phyloP scores from a whole-genome alignment of 2,329 filamentous ascomycete genomes.

The Fusarium beomiforme region DNA sequence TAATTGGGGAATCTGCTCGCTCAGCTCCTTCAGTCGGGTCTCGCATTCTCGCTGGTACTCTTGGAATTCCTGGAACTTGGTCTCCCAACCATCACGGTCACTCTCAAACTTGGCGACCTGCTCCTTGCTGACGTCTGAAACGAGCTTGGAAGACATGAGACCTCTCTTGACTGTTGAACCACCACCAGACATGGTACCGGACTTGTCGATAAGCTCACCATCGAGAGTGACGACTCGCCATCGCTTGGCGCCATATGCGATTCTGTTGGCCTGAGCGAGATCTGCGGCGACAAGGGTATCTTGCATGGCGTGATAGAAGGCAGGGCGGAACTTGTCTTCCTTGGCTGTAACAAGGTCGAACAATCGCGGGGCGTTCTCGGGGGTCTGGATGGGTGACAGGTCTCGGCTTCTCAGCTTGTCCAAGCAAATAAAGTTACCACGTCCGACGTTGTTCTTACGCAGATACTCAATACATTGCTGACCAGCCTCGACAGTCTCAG shows the following conservation, averaged over 20 bases:
- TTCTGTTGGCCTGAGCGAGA: conserved; percentile 94
- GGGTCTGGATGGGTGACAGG: conserved; percentile 82
- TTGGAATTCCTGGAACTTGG: conserved; percentile 85
- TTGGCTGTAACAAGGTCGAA: conserved; percentile 94
- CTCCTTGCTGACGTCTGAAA: conserved; percentile 87
- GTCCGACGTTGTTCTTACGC: conserved; percentile 94
- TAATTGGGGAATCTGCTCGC: conserved; percentile 81
- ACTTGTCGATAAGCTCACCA: conserved; percentile 96
- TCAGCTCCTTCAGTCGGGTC: conserved; percentile 74
- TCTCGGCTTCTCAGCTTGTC: conserved; percentile 86
- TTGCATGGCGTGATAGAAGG: conserved; percentile 95
- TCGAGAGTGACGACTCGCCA: conserved; percentile 98
- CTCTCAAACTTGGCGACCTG: conserved; percentile 87
- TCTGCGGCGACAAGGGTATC: conserved; percentile 95
- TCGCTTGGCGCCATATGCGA: conserved; percentile 91
- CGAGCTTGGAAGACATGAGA: conserved; percentile 95
- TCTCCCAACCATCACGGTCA: conserved; percentile 86
- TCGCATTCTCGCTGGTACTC: conserved; percentile 86
- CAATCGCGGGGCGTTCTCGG: conserved; percentile 89
- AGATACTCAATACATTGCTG: conserved; percentile 99
- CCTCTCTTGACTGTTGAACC: conserved; percentile 90
- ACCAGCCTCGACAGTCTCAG: conserved; percentile 93
- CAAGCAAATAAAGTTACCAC: conserved; percentile 96
- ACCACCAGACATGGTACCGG: conserved; percentile 98
- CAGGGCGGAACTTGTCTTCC: conserved; percentile 84